Base-by-base conservation (phyloP, 2,329 filamentous ascomycete genomes). In the Arthroderma sp. region DNA sequence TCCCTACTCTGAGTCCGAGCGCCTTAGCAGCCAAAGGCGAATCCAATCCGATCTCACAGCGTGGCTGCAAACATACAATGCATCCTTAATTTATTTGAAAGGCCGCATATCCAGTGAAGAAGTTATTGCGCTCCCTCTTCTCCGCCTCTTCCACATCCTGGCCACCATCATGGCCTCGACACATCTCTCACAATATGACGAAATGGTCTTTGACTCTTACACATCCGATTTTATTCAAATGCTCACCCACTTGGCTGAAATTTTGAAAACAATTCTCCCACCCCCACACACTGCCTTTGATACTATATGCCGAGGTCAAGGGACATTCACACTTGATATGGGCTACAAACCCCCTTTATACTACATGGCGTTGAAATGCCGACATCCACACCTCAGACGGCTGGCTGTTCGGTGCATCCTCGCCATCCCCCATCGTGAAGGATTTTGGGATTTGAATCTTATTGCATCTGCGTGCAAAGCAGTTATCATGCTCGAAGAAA, bases 111-210 rank as follows among this genome's bases (percentile, higher is more conserved):
- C 32, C 3, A 3, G 32, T 11, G 11, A 9, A 34, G 32, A 34
- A 9, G 32, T 34, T 9, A 9, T 34, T 11, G 32, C 32, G 8
- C 32, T 9, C 9, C 32, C 8, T 3, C 8, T 72, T 0, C 52
- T 73, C 0, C 48, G 43, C 3, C 46, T 60, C 3, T 67, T 71
- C 46, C 58, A 72, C 50, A 58, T 54, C 42, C 63, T 74, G 64
- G 60, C 63, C 0, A 55, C 49, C 4, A 66, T 74, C 45, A 70
- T 72, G 61, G 55, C 55, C 8, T 53, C 60, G 4, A 62, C 61
- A 0, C 63, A 59, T 40, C 53, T 67, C 0, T 48, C 47, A 1
- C 47, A 49, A 3, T 38, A 42, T 5, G 54, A 62, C 6, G 53
- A 61, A 45, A 48, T 48, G 22, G 42, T 48, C 0, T 61, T 55